These are phyloP conservation scores for Funneliformis mosseae DNA, from an alignment of 192 early-diverging fungal species.

Conservation along the genomic window DNA sequence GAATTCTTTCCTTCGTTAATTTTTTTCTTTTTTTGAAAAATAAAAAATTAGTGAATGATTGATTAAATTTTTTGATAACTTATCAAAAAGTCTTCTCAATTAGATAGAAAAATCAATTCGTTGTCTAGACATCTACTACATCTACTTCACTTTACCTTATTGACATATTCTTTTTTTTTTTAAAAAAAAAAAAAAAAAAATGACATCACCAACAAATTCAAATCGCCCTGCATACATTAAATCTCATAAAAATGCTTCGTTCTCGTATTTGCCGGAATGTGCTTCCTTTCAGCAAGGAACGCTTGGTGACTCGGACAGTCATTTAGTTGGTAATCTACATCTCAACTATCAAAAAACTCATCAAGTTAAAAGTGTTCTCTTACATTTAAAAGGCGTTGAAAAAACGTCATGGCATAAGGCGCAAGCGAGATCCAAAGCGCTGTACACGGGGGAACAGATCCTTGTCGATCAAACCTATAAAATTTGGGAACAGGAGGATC, in stretches of 20 bases:
- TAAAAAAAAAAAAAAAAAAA: background rate
- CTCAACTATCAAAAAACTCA: slow-evolving; percentile 13
- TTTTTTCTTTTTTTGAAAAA: too few relatives aligned
- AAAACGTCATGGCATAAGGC: slow-evolving; percentile 31
- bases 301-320: slow-evolving; percentile 26
- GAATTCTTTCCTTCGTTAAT: too few relatives aligned
- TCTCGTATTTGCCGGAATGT: background rate
- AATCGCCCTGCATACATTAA: slow-evolving; percentile 6
- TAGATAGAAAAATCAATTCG: too few relatives aligned
- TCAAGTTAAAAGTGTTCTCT: slow-evolving; percentile 2
- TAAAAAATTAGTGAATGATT: too few relatives aligned
- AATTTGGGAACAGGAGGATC: background rate
- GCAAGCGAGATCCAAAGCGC: slow-evolving; percentile 25
- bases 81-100: too few relatives aligned
- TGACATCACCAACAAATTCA: background rate
- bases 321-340: slow-evolving; percentile 12
- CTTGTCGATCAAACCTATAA: slow-evolving; percentile 11
- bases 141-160: too few relatives aligned
- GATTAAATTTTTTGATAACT: too few relatives aligned
- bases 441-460: slow-evolving; percentile 25
- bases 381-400: slow-evolving; percentile 22
- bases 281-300: slow-evolving; percentile 18
- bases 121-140: too few relatives aligned
- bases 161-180: too few relatives aligned
- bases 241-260: slow-evolving; percentile 18